Base-by-base conservation (phyloP, 345 rosid genomes). In the Gossypium thurberi region DNA sequence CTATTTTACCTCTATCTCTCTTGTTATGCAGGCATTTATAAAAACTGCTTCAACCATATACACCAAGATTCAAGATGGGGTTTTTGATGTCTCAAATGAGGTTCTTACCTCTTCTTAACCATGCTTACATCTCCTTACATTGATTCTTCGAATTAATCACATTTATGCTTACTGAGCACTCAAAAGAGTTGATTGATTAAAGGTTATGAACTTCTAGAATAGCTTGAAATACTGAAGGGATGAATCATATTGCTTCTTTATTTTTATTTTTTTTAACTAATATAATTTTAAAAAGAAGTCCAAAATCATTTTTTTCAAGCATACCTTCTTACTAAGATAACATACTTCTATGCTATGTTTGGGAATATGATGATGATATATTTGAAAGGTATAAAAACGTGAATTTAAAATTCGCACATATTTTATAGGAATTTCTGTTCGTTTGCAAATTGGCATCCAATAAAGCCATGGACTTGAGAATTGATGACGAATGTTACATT, bases 1-100 rank as follows among this genome's bases (percentile, higher is more conserved):
- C 17, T 28, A 2, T 28, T 68, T 8, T 50, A 8, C 33, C n/a
- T 8, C 20, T 13, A 6, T 66, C 17, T 59, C 46, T 5, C 69
- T 66, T 50, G 18, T 69, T 17, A 26, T 69, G 77, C 77, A 94
- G 98, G 98, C 98, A 55, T 95, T 95, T 80, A 89, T 91, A 69
- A 89, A 87, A 85, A 91, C 98, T 66, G 99, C 99, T 53, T 94
- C 96, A 72, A 88, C 96, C 69, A 91, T 93, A 82, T 93, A 91
- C 88, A 90, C 91, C 79, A 95, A 95, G 85, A 95, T 95, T 76
- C 94, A 92, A 81, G 99, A 95, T 78, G 99, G 99, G 57, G 98
- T 89, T 62, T 95, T 95, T 76, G 99, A 95, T 83, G 97, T 91
- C 59, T 95, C 99, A 44, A 90, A 91, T 72, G 97, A 95, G 94